phyloP scores from a whole-genome alignment of 192 early-diverging fungal species.

The Anaeromyces robustus region DNA sequence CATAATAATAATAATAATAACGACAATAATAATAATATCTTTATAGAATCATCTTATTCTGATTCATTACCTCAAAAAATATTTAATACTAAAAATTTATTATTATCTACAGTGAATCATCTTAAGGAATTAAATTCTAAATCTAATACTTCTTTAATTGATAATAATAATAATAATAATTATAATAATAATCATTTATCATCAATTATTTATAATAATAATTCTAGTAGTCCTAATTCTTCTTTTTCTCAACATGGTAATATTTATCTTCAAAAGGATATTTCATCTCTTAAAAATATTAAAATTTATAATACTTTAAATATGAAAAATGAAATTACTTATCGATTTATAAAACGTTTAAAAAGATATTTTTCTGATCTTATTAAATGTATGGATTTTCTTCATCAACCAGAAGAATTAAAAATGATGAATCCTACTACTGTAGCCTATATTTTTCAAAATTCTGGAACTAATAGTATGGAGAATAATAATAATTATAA shows the following conservation, averaged over 20 bases:
- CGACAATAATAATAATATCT: no score
- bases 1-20: no score
- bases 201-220: no score
- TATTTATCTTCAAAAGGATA: no score
- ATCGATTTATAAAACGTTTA: background rate
- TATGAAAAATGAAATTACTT: background rate
- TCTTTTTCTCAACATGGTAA: no score
- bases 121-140: background rate
- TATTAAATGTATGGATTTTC: background rate
- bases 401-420: background rate
- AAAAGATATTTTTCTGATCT: background rate
- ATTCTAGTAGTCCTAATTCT: no score
- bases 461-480: no score
- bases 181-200: no score
- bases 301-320: background rate
- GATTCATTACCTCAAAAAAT: background rate
- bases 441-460: background rate
- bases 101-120: background rate
- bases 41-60: background rate
- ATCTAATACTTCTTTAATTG: no score
- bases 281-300: background rate
- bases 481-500: no score
- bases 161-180: no score
- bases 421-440: background rate
- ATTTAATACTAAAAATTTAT: background rate